phyloP scores from a whole-genome alignment of 202 grass and related monocot species.

The Schoenoplectus tabernaemontani region DNA sequence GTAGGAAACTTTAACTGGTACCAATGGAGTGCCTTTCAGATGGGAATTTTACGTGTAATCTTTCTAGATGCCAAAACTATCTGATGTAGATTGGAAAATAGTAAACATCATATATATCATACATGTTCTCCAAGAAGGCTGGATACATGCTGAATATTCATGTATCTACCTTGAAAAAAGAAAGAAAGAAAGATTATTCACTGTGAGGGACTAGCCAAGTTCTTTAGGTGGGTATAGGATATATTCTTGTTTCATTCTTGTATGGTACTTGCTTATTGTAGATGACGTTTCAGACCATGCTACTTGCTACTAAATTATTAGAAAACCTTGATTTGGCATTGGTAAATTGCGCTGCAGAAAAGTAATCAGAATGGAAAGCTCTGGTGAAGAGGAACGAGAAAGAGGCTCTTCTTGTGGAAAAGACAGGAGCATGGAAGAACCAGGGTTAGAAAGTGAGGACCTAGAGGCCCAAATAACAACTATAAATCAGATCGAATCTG shows the following conservation, averaged over 20 bases:
- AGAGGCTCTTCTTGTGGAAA: neutral
- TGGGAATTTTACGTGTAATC: too few relatives aligned
- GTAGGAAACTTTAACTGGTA: too few relatives aligned
- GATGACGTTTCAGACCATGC: too few relatives aligned
- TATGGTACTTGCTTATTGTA: neutral
- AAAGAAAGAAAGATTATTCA: too few relatives aligned
- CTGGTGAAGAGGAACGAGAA: neutral
- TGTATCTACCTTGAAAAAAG: too few relatives aligned
- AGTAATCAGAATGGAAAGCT: neutral
- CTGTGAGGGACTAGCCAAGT: neutral
- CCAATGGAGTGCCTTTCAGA: too few relatives aligned
- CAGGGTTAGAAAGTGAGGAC: neutral
- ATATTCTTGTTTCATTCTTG: neutral
- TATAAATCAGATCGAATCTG: constrained; percentile 33
- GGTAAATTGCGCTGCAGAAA: neutral
- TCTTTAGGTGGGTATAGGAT: neutral
- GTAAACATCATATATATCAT: too few relatives aligned
- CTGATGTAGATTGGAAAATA: too few relatives aligned
- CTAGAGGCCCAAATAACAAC: neutral
- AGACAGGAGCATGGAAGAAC: neutral
- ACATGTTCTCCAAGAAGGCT: too few relatives aligned
- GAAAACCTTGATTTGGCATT: neutral
- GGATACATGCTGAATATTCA: too few relatives aligned
- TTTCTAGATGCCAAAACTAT: too few relatives aligned
- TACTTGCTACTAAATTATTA: neutral